Percentiles rank a stretch among this genome's conserved stretches.
These are phyloP conservation scores for Cytospora chrysosperma DNA, from an alignment of 2,329 filamentous ascomycete species.

Conservation along the genomic window DNA sequence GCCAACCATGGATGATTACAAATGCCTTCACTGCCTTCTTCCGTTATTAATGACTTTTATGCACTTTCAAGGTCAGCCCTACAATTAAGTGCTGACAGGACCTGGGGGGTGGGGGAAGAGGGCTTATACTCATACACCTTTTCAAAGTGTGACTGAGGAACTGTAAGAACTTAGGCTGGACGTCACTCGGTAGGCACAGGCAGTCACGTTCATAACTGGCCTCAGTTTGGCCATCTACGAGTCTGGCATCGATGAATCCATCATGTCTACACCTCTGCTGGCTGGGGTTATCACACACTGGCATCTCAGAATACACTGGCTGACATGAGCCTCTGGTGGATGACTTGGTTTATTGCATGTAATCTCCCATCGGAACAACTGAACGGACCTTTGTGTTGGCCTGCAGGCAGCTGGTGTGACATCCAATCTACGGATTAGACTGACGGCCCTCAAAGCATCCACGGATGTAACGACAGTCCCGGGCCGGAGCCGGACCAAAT, in stretches of 20 bases:
- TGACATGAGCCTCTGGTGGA: too few relatives aligned
- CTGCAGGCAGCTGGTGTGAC: too few relatives aligned
- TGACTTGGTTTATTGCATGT: too few relatives aligned
- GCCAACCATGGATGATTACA: not conserved
- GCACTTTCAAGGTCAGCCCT: slow-evolving; percentile 13
- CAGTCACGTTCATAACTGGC: not conserved
- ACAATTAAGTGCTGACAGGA: slow-evolving; percentile 15
- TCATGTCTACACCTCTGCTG: too few relatives aligned
- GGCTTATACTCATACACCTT: not conserved
- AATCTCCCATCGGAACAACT: too few relatives aligned
- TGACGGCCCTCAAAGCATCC: too few relatives aligned
- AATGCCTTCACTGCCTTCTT: not conserved
- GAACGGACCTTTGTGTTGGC: too few relatives aligned
- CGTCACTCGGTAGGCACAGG: not conserved
- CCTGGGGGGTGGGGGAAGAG: not conserved
- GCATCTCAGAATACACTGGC: too few relatives aligned
- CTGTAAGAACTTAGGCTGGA: slow-evolving; percentile 6
- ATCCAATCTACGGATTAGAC: too few relatives aligned
- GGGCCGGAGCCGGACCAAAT: not conserved
- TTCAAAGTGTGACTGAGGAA: not conserved
- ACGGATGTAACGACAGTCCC: not conserved
- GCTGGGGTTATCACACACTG: too few relatives aligned
- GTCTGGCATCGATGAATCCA: too few relatives aligned
- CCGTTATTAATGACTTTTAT: not conserved
- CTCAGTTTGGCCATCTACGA: too few relatives aligned